A percentile compares a stretch with the other conserved stretches of the same genome.
Evolutionary conservation across 495 filamentous ascomycete species (phyloP).

Genomic region (Glutinoglossum americanum): DNA sequence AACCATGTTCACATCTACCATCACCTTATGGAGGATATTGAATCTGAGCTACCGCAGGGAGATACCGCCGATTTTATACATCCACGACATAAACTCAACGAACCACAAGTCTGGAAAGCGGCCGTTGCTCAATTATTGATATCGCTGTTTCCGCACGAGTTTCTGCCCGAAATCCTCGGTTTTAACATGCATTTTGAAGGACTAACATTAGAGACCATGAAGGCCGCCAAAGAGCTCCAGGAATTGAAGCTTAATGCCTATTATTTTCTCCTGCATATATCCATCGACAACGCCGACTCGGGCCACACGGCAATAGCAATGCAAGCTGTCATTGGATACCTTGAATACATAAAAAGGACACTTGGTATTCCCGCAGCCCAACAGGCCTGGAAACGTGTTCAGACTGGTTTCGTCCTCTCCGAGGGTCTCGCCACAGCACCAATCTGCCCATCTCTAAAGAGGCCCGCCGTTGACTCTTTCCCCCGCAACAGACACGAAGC

Average conservation of each 20-base stretch:
- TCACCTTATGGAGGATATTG: slow-evolving; percentile 19
- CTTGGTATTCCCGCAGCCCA: slow-evolving; percentile 12
- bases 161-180: slow-evolving; percentile 29
- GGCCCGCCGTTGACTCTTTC: neutral
- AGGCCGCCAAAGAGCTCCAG: slow-evolving; percentile 21
- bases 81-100: slow-evolving; percentile 14
- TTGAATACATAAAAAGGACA: slow-evolving; percentile 14
- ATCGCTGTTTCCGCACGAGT: slow-evolving; percentile 25
- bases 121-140: slow-evolving; percentile 26
- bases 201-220: slow-evolving; percentile 21
- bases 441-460: neutral
- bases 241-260: slow-evolving; percentile 24
- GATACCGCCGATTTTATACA: slow-evolving; percentile 17
- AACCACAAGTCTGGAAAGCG: slow-evolving; percentile 21
- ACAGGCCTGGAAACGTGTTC: slow-evolving; percentile 24
- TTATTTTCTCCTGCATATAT: slow-evolving; percentile 29
- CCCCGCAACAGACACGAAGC: slow-evolving; percentile 6
- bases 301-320: slow-evolving; percentile 28
- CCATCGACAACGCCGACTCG: slow-evolving; percentile 27
- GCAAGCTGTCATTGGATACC: slow-evolving; percentile 17
- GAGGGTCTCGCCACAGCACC: slow-evolving; percentile 14
- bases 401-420: slow-evolving; percentile 24
- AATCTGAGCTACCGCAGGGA: slow-evolving; percentile 11
- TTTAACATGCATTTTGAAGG: slow-evolving; percentile 29
- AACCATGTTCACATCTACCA: slow-evolving; percentile 26